Conservation (phyloP, 1,139 yeast species). For the Magnusiomyces paraingens region DNA sequence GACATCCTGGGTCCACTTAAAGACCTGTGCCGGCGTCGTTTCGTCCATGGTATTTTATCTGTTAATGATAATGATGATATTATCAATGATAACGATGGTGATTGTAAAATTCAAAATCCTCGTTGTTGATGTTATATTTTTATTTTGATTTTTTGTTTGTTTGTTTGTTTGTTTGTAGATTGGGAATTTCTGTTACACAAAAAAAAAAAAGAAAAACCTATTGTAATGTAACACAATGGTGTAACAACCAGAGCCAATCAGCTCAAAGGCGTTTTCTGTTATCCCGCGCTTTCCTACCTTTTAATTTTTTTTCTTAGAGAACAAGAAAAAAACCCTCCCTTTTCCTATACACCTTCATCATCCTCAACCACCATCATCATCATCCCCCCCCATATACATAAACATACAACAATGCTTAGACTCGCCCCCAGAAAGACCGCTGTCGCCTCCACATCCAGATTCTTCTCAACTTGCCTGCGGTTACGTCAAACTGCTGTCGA, state of each 20-base stretch:
- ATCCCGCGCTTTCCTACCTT: not conserved
- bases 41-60: no score
- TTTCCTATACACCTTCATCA: not conserved
- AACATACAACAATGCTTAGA: conserved; percentile 11
- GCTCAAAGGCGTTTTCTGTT: not conserved
- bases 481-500: conserved; percentile 10
- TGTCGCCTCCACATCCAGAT: conserved; percentile 5
- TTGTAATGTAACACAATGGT: no score
- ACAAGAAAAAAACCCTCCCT: not conserved
- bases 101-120: no score
- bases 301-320: not conserved
- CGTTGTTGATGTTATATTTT: no score
- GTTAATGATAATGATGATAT: no score
- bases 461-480: conserved; percentile 8
- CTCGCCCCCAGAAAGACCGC: conserved; percentile 10
- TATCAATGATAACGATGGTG: no score
- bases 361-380: not conserved
- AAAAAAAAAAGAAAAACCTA: no score
- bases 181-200: no score
- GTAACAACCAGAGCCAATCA: conserved; percentile 1
- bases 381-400: not conserved
- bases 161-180: no score
- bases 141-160: no score
- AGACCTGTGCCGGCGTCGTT: no score
- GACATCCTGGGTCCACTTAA: not conserved